These are phyloP conservation scores for Cordyceps pruinosa DNA, from an alignment of 2,329 filamentous ascomycete genomes.

Conservation along the genomic window DNA sequence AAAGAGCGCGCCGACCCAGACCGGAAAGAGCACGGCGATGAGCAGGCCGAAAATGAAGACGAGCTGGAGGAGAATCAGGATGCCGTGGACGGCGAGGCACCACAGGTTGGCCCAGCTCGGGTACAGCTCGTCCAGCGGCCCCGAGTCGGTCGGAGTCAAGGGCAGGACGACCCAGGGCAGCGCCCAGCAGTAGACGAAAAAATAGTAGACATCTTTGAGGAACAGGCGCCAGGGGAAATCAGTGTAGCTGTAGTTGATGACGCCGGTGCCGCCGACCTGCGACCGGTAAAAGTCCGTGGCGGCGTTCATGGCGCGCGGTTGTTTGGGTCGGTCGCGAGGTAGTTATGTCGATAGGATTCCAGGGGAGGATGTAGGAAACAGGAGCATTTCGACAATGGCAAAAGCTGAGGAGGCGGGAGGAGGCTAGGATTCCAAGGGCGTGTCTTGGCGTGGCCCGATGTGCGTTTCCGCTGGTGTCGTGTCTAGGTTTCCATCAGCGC, in stretches of 20 bases:
- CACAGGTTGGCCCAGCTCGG: constrained; percentile 49
- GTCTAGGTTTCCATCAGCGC: not conserved
- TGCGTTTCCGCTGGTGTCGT: not conserved
- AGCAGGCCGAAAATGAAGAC: constrained; percentile 54
- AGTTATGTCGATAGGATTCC: not conserved
- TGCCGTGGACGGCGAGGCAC: constrained; percentile 48
- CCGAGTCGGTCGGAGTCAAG: constrained; percentile 43
- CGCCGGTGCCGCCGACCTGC: constrained; percentile 49
- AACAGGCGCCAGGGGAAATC: constrained; percentile 46
- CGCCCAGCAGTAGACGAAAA: constrained; percentile 48
- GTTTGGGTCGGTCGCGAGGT: not conserved
- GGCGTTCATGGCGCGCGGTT: constrained; percentile 20
- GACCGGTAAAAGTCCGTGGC: constrained; percentile 49
- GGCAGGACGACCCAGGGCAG: constrained; percentile 58
- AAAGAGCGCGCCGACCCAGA: constrained; percentile 39
- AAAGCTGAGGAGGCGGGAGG: not conserved
- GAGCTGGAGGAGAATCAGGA: constrained; percentile 54
- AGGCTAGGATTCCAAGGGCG: not conserved
- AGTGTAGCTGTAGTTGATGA: constrained; percentile 56
- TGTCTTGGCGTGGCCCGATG: not conserved
- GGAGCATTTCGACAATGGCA: not conserved
- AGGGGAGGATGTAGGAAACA: not conserved
- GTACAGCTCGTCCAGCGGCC: constrained; percentile 57
- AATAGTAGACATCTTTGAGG: constrained; percentile 46
- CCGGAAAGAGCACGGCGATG: constrained; percentile 37